Evolutionary conservation across 176 grass and related monocot genomes (phyloP), one percentile per base, ranked within the genome.

Genomic region (Raddia distichophylla): DNA sequence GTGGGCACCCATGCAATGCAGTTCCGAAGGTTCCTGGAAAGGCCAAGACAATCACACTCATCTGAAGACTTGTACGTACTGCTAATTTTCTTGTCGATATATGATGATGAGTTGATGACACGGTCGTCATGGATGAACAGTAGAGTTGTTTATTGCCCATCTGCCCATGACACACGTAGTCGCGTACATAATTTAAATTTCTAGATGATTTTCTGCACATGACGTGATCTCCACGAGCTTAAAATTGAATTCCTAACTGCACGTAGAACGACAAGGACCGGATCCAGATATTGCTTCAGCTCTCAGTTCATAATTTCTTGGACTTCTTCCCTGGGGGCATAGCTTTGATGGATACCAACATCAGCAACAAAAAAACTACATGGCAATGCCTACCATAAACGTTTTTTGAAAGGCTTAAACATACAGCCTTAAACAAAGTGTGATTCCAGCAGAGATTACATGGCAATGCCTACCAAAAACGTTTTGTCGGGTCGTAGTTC

Each of bases 271-370:
- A 13, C 18, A 64, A 42, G 57, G 58, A 58, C 53, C 10, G 57
- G 62, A 87, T 76, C 63, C 45, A 63, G 48, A 77, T 7, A 16
- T 49, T 80, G 69, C 60, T 80, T 67, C 51, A 9, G 2, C 58
- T 64, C 5, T 45, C 58, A 45, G 49, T 44, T 54, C 60, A 8
- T 16, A 33, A 14, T 78, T 78, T 17, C n/a, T 14, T 3, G 56
- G 42, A 7, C 3, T n/a, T 3, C 10, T 34, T 46, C 9, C 40
- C 5, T 79, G 37, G 18, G 67, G 64, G 20, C 59, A 80, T 57
- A 48, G 67, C 10, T 46, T 56, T 44, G 10, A 73, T 57, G 18
- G 43, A 60, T 43, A 46, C 45, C 34, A 9, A 64, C 5, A 2
- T 9, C 37, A 40, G 5, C 19, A 64, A 40, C 14, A 47, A 10